These are phyloP conservation scores for Ramularia collo-cygni DNA, from an alignment of 2,329 filamentous ascomycete genomes.

Conservation along the genomic window DNA sequence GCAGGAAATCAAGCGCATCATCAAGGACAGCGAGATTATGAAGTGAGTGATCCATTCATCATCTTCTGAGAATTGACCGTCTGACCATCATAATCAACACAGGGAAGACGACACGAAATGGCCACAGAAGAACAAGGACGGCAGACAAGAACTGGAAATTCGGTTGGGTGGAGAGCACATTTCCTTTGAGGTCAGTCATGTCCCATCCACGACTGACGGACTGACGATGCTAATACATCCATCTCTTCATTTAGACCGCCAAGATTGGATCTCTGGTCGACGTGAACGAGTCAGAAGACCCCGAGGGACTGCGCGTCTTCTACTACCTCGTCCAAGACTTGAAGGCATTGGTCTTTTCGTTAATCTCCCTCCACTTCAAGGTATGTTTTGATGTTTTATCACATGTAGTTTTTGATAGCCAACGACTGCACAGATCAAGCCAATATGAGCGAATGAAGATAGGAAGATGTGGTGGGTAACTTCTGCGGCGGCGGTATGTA, in stretches of 20 bases:
- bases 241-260: slow-evolving; percentile 87
- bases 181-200: slow-evolving; percentile 88
- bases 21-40: slow-evolving; percentile 94
- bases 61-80: slow-evolving; percentile 3
- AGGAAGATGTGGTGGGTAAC: background rate
- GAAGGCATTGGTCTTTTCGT: slow-evolving; percentile 91
- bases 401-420: background rate
- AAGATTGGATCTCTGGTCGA: slow-evolving; percentile 97
- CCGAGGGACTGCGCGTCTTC: slow-evolving; percentile 91
- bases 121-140: slow-evolving; percentile 99
- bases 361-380: slow-evolving; percentile 98
- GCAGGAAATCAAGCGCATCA: slow-evolving; percentile 92
- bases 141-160: slow-evolving; percentile 92
- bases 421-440: slow-evolving; percentile 24
- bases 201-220: too few species aligned
- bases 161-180: slow-evolving; percentile 91
- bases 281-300: slow-evolving; percentile 91
- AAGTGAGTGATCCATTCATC: slow-evolving; percentile 53
- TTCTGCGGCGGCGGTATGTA: too few species aligned
- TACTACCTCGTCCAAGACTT: slow-evolving; percentile 98
- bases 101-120: slow-evolving; percentile 98
- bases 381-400: slow-evolving; percentile 32
- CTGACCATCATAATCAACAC: slow-evolving; percentile 2
- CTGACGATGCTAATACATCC: slow-evolving; percentile 1
- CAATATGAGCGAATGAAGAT: slow-evolving; percentile 19